Conservation (phyloP, 148 eudicot species). For the Persicaria maculosa region DNA sequence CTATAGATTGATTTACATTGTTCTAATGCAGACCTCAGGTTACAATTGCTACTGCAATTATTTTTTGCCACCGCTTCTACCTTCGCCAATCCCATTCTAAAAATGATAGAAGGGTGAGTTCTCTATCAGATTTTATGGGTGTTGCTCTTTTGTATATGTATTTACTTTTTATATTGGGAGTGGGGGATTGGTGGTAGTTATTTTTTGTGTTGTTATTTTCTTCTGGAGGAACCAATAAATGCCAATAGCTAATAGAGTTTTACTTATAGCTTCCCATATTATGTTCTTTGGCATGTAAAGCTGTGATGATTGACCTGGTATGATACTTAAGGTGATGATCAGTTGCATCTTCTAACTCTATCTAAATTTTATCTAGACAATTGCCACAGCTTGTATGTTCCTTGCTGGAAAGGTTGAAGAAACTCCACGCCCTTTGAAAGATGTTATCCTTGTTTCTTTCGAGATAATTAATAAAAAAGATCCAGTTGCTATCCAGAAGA, state of each 20-base stretch:
- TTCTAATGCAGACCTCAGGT: constrained; percentile 20
- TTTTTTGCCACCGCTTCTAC: constrained; percentile 19
- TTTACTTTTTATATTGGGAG: neutral
- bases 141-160: neutral
- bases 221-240: neutral
- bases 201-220: neutral
- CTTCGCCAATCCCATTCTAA: constrained; percentile 21
- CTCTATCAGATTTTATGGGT: neutral
- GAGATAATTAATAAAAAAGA: constrained; percentile 89
- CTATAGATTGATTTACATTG: neutral
- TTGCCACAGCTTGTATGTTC: constrained; percentile 97
- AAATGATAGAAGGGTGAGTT: constrained; percentile 16
- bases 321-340: neutral
- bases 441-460: constrained; percentile 87
- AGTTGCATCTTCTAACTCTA: neutral
- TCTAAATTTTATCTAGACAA: constrained; percentile 38
- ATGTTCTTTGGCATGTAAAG: neutral
- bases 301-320: neutral
- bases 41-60: constrained; percentile 18
- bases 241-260: neutral
- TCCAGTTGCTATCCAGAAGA: constrained; percentile 71
- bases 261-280: neutral
- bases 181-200: neutral
- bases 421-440: constrained; percentile 96
- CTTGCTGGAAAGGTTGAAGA: constrained; percentile 99